A percentile compares a stretch with the other conserved stretches of the same genome.
These are phyloP conservation scores for Aspergillus pseudonomiae DNA, from an alignment of 2,329 filamentous ascomycete genomes.

Conservation along the genomic window DNA sequence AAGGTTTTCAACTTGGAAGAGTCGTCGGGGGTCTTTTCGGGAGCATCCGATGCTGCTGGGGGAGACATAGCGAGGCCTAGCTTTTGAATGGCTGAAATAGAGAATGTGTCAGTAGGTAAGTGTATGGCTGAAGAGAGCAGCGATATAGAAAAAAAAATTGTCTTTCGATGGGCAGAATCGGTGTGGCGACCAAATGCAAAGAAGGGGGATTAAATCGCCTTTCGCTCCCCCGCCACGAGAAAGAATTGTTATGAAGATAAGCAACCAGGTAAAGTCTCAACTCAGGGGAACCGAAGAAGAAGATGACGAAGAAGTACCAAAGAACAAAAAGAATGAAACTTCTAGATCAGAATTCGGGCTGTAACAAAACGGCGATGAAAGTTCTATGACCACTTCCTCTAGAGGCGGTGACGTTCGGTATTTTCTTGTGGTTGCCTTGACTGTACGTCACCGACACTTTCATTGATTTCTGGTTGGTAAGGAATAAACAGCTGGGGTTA, in stretches of 20 bases:
- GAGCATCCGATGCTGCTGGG: constrained; percentile 28
- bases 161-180: constrained; percentile 1
- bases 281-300: neutral
- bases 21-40: constrained; percentile 70
- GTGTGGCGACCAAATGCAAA: neutral
- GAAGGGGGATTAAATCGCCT: neutral
- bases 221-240: neutral
- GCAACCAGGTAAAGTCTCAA: neutral
- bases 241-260: neutral
- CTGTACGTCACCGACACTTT: constrained; percentile 1
- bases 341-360: neutral
- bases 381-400: neutral
- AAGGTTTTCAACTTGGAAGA: constrained; percentile 89
- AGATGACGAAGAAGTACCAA: neutral
- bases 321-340: neutral
- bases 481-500: neutral
- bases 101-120: neutral
- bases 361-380: neutral
- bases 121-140: neutral
- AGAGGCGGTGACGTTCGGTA: constrained; percentile 3
- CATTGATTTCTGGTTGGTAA: neutral
- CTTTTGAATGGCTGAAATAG: neutral
- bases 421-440: neutral
- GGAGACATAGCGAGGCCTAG: constrained; percentile 33
- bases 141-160: neutral